Base-by-base conservation (phyloP, 495 filamentous ascomycete species). In the Platismatia glauca region DNA sequence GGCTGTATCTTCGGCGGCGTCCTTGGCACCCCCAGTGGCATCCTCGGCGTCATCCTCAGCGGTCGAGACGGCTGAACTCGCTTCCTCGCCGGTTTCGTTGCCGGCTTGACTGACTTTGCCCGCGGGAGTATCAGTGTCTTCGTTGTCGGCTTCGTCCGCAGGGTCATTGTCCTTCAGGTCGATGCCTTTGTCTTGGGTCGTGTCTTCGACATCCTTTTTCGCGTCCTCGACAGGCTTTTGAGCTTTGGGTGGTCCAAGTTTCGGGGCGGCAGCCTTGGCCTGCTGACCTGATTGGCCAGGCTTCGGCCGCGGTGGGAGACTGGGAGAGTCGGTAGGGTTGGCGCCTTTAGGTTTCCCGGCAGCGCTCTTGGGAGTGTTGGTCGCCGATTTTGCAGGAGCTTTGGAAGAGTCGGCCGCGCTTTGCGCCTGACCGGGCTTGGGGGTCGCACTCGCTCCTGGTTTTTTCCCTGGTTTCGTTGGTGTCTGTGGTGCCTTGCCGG, bases 401-500 rank as follows among this genome's bases (percentile, higher is more conserved):
- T 63, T 24, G 22, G 63, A 31, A 24, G 63, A 39, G 60, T 70
- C 62, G 41, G 66, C 58, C 55, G 60, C 34, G 64, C 57, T 63
- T 72, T 55, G 34, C 22, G 64, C 64, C 62, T 77, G 75, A 61
- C 73, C 74, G 13, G 77, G 66, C 63, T 76, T 77, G 27, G 78
- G 71, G 55, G 76, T 67, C 44, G 71, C 44, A 60, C 72, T 74
- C 18, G 75, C 75, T 22, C 71, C 74, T n/a, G 79, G 77, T 63
- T 74, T 80, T 41, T 79, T 75, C 62, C 75, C 75, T 9, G 74
- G 61, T 66, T 82, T 83, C 52, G 79, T 73, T n/a, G 81, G 80
- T 20, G 80, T 82, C 62, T 71, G 71, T 44, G 77, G 77, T 57
- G 72, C 65, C 71, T 79, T 80, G 57, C 77, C 77, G 3, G 77